Evolutionary conservation across 78 protist species (phyloP), one percentile per base, ranked within the genome.

Genomic region (Speleostelium caveatum): DNA sequence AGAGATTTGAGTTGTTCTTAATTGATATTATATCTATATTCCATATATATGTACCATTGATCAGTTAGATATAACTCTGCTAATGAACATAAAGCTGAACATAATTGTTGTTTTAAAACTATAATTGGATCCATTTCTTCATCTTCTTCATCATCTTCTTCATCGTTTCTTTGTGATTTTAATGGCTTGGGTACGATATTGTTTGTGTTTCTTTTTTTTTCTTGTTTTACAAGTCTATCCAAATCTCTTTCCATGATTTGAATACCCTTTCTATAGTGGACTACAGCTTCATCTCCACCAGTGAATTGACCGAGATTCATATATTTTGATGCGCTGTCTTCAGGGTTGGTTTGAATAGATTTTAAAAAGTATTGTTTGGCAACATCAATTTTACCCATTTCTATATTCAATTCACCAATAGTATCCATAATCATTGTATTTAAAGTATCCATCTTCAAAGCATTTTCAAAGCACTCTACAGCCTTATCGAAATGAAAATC

Each of bases 61-160:
- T 88, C 94, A 8, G 94, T 88, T 32, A 88, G 36, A 72, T 88
- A 88, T 28, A 88, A 61, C 26, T 88, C 94, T 53, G 94, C 74
- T 1, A 75, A 21, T 59, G 94, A 88, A 68, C 94, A 88, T n/a
- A 74, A 53, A 22, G 87, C 94, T 22, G 89, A 76, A 36, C 86
- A 88, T 16, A 88, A 33, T 45, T 88, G 86, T 19, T 75, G 62
- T 45, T 75, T 78, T 16, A 88, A n/a, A 7, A 32, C 4, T 3
- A 60, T 12, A 4, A 69, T n/a, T 35, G 66, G 75, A n/a, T 39
- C 63, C 12, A 56, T 45, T 32, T 86, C 93, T 39, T 67, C 83
- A 8, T 62, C 45, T 49, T 86, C 93, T 1, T 86, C 74, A 5
- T 66, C 66, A 14, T 74, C 83, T 24, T 74, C 83, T 10, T 42